phyloP scores from a whole-genome alignment of 1,284 basidiomycete species.

The Schizophyllum amplum region DNA sequence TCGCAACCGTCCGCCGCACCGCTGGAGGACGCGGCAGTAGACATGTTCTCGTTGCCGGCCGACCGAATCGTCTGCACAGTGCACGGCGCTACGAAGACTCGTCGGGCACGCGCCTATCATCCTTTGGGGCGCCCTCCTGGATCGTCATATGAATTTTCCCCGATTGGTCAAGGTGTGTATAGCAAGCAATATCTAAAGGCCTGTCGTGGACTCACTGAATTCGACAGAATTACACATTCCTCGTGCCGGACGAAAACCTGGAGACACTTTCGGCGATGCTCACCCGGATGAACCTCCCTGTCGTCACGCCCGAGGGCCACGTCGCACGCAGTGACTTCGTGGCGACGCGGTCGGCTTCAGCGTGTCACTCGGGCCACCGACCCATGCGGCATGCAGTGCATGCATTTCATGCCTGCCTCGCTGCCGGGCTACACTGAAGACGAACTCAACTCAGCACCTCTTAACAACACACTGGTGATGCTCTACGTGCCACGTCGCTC shows the following conservation, averaged over 20 bases:
- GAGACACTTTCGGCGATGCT: conserved; percentile 17
- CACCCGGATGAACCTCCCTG: neutral
- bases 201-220: neutral
- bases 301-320: neutral
- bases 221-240: conserved; percentile 19
- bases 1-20: neutral
- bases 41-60: neutral
- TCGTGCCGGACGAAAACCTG: conserved; percentile 20
- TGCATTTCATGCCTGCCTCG: neutral
- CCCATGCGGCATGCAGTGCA: neutral
- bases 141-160: neutral
- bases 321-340: neutral
- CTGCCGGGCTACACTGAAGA: neutral
- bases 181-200: too few species aligned
- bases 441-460: neutral
- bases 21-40: neutral
- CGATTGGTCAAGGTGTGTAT: neutral
- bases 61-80: neutral
- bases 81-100: neutral
- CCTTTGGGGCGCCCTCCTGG: conserved; percentile 2
- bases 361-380: neutral
- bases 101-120: neutral
- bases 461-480: neutral
- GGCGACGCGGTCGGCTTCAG: neutral
- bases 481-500: neutral